Evolutionary conservation across 192 early-diverging fungal genomes (phyloP).

Genomic region (Backusella sp.): DNA sequence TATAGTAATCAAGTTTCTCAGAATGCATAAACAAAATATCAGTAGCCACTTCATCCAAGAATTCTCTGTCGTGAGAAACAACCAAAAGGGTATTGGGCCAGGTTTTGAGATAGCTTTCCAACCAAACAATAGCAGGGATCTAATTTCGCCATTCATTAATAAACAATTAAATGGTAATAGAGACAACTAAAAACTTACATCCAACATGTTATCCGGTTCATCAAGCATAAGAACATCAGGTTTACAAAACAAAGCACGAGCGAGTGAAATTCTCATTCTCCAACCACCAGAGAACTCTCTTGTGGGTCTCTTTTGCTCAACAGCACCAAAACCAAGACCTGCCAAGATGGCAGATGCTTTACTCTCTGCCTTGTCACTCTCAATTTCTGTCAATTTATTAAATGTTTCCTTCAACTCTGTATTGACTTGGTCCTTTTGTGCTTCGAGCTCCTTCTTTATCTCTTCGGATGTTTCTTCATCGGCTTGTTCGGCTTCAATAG

Average conservation of each 20-base stretch:
- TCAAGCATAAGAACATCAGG: conserved; percentile 91
- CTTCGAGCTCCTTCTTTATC: conserved; percentile 49
- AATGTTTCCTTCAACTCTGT: conserved; percentile 79
- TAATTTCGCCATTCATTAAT: background rate
- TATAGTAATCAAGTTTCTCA: conserved; percentile 91
- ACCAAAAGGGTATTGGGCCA: conserved; percentile 93
- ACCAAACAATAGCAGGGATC: conserved; percentile 97
- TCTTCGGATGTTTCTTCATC: conserved; percentile 53
- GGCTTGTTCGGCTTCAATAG: conserved; percentile 48
- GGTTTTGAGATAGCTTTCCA: conserved; percentile 90
- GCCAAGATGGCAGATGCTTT: conserved; percentile 91
- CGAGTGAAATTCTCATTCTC: conserved; percentile 98
- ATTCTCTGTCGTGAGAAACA: conserved; percentile 98
- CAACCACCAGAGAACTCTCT: conserved; percentile 98
- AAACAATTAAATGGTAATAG: background rate
- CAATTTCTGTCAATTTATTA: conserved; percentile 88
- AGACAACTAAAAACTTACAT: conserved; percentile 35
- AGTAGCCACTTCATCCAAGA: conserved; percentile 95
- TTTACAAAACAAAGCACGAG: conserved; percentile 94
- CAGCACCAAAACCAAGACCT: conserved; percentile 91
- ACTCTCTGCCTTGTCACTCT: conserved; percentile 95
- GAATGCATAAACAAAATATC: conserved; percentile 97
- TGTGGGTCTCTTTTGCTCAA: conserved; percentile 80
- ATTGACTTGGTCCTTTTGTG: conserved; percentile 51
- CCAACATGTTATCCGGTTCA: conserved; percentile 90